A percentile compares a stretch with the other conserved stretches of the same genome.
phyloP scores from a whole-genome alignment of 768 basidiomycete genomes.

The Hygrophorus russula region DNA sequence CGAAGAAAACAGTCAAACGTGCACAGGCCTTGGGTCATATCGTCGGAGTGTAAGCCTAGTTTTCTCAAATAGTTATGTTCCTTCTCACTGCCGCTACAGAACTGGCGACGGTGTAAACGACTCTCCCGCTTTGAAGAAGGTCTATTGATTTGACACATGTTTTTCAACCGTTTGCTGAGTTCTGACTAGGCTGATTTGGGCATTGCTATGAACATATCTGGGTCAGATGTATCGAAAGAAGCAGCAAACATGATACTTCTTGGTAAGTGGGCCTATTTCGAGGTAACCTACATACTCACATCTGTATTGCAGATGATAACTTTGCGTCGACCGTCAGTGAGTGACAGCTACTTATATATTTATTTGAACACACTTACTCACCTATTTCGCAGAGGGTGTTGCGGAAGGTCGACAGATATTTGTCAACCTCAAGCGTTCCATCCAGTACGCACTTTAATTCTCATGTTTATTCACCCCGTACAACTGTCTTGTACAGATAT shows the following conservation, averaged over 20 bases:
- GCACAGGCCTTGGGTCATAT: conserved; percentile 63
- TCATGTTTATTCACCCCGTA: background rate
- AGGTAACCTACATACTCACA: background rate
- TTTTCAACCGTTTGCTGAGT: background rate
- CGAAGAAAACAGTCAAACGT: conserved; percentile 42
- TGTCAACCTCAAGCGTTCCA: conserved; percentile 59
- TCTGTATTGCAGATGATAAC: conserved; percentile 42
- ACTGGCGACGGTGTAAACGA: conserved; percentile 69
- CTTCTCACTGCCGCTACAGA: conserved; percentile 18
- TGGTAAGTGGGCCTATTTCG: conserved; percentile 20
- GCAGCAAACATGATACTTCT: conserved; percentile 68
- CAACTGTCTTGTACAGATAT: conserved; percentile 26
- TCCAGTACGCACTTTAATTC: conserved; percentile 31
- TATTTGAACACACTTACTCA: background rate
- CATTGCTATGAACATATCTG: conserved; percentile 68
- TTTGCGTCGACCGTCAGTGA: conserved; percentile 62
- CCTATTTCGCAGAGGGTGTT: conserved; percentile 40
- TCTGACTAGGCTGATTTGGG: conserved; percentile 49
- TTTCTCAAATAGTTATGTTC: background rate
- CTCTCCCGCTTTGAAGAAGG: conserved; percentile 58
- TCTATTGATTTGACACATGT: conserved; percentile 2
- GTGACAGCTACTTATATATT: conserved; percentile 14
- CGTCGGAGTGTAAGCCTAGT: conserved; percentile 48
- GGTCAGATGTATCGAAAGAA: conserved; percentile 65
- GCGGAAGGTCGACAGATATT: conserved; percentile 62